Evolutionary conservation across 148 eudicot genomes (phyloP).

Genomic region (Heliosperma pusillum): DNA sequence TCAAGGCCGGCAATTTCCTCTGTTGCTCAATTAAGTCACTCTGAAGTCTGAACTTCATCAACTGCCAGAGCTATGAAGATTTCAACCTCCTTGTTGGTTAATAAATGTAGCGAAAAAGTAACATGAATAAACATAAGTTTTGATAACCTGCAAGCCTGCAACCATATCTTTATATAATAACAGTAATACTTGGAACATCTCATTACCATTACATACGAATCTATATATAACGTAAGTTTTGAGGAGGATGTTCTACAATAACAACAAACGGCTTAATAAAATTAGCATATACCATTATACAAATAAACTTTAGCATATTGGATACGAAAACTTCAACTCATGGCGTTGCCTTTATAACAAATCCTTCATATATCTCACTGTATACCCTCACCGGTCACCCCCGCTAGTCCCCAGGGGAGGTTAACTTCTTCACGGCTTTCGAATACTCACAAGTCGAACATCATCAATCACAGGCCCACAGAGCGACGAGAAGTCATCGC

Average conservation of each 20-base stretch:
- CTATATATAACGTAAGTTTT: slow-evolving; percentile 16
- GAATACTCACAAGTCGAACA: slow-evolving; percentile 65
- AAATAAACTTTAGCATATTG: slow-evolving; percentile 4
- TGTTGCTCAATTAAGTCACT: slow-evolving; percentile 47
- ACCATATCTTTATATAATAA: slow-evolving; percentile 13
- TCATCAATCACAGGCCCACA: slow-evolving; percentile 91
- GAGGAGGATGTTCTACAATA: slow-evolving; percentile 19
- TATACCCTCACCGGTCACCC: slow-evolving; percentile 6
- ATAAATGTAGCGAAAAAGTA: no score
- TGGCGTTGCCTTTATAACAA: background rate
- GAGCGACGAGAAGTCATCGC: slow-evolving; percentile 68
- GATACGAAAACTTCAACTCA: background rate
- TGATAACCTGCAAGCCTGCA: background rate
- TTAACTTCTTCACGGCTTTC: slow-evolving; percentile 35
- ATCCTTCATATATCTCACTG: background rate
- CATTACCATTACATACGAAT: slow-evolving; percentile 12
- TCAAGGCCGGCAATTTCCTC: slow-evolving; percentile 8
- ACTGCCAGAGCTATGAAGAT: slow-evolving; percentile 24
- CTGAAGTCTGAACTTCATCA: slow-evolving; percentile 35
- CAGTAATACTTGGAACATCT: slow-evolving; percentile 13
- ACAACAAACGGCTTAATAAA: slow-evolving; percentile 22
- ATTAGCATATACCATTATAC: slow-evolving; percentile 11
- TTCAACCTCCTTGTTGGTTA: no score
- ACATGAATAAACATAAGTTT: background rate
- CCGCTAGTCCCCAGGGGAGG: background rate